These are phyloP conservation scores for Aureobasidium sp. DNA, from an alignment of 2,329 filamentous ascomycete species.

Conservation along the genomic window DNA sequence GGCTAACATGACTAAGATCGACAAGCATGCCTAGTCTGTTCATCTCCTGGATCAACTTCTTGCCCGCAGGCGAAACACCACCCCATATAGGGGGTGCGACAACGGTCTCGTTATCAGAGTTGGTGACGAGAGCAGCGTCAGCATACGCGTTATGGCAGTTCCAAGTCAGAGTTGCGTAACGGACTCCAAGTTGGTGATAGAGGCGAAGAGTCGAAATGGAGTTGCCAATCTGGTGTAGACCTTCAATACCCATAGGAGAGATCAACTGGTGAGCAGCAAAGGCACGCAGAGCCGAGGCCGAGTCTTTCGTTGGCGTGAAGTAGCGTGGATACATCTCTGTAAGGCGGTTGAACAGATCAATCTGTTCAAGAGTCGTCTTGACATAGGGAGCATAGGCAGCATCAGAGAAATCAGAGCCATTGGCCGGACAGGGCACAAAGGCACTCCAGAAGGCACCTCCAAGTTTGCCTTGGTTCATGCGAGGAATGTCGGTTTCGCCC, in stretches of 20 bases:
- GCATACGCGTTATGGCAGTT: conserved; percentile 90
- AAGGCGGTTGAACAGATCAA: conserved; percentile 65
- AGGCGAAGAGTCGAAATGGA: conserved; percentile 66
- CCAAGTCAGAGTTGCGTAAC: conserved; percentile 84
- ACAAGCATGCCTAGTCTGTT: conserved; percentile 93
- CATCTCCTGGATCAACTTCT: conserved; percentile 73
- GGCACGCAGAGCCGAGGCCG: conserved; percentile 53
- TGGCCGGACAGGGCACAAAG: conserved; percentile 66
- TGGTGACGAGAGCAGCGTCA: conserved; percentile 66
- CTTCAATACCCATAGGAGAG: conserved; percentile 75
- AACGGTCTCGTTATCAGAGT: conserved; percentile 32
- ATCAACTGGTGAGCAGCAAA: conserved; percentile 50
- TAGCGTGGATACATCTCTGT: conserved; percentile 56
- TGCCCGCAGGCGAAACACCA: conserved; percentile 67
- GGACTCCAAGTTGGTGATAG: conserved; percentile 71
- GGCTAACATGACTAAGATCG: conserved; percentile 71
- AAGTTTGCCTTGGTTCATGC: conserved; percentile 62
- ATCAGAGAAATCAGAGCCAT: conserved; percentile 67
- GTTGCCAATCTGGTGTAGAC: conserved; percentile 90
- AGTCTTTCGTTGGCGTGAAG: conserved; percentile 59
- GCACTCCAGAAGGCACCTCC: conserved; percentile 95
- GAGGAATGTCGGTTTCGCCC: conserved; percentile 71
- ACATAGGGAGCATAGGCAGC: conserved; percentile 62
- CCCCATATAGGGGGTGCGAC: conserved; percentile 54
- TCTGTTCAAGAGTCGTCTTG: conserved; percentile 62